Conservation (phyloP, 306 rosid genomes). For the Prunus mongolica region DNA sequence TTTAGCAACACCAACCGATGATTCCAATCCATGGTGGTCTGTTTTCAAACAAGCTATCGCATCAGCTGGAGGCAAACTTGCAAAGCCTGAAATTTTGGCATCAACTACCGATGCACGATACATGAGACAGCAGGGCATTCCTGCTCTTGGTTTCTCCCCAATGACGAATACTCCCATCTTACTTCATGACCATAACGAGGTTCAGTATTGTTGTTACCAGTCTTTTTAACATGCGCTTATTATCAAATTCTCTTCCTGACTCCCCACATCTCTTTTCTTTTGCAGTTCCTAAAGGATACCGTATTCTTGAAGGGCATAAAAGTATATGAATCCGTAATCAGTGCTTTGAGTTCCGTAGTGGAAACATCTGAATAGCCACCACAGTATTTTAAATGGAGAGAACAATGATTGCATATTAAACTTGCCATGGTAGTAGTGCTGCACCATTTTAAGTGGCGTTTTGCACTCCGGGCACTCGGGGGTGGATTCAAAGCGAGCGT, state of each 20-base stretch:
- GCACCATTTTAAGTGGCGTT: not conserved
- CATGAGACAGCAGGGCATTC: slow-evolving; percentile 71
- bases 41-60: slow-evolving; percentile 65
- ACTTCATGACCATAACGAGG: slow-evolving; percentile 96
- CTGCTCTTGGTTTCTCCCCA: slow-evolving; percentile 89
- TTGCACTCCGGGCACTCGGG: not conserved
- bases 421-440: not conserved
- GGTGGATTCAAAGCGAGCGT: not conserved
- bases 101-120: slow-evolving; percentile 78
- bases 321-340: slow-evolving; percentile 80
- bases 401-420: not conserved
- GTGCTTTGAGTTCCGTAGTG: slow-evolving; percentile 65
- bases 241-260: not conserved
- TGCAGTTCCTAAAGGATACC: slow-evolving; percentile 68
- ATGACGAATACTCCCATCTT: slow-evolving; percentile 85
- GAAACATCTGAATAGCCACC: slow-evolving; percentile 31
- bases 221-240: not conserved
- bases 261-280: slow-evolving; percentile 20
- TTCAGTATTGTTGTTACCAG: slow-evolving; percentile 18
- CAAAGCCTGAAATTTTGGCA: slow-evolving; percentile 76
- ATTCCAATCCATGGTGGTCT: slow-evolving; percentile 90
- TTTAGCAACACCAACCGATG: slow-evolving; percentile 56
- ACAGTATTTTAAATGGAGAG: not conserved
- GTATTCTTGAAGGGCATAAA: slow-evolving; percentile 68
- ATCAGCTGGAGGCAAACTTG: slow-evolving; percentile 71